A percentile compares a stretch with the other conserved stretches of the same genome.
These are phyloP conservation scores for Backusella luteola DNA, from an alignment of 192 early-diverging fungal genomes.

Conservation along the genomic window DNA sequence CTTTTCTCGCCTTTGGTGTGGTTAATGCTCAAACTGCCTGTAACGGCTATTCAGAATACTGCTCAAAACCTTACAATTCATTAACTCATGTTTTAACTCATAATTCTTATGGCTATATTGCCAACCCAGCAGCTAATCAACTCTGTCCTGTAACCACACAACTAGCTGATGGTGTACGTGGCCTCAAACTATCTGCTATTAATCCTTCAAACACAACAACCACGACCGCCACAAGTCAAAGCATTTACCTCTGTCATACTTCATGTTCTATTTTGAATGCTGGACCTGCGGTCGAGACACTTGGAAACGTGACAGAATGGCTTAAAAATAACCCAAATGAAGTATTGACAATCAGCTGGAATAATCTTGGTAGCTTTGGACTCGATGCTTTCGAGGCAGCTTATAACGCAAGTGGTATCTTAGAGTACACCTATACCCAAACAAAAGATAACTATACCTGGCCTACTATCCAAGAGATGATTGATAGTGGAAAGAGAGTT, in stretches of 20 bases:
- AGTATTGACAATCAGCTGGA: conserved; percentile 75
- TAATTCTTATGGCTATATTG: conserved; percentile 63
- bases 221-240: conserved; percentile 12
- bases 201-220: conserved; percentile 26
- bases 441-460: conserved; percentile 44
- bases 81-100: conserved; percentile 72
- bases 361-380: conserved; percentile 56
- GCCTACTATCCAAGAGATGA: conserved; percentile 70
- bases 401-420: conserved; percentile 47
- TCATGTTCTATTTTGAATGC: conserved; percentile 61
- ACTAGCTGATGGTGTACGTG: conserved; percentile 71
- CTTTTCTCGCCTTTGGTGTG: background rate
- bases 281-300: conserved; percentile 52
- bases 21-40: conserved; percentile 43
- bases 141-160: conserved; percentile 59
- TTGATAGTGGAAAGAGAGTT: conserved; percentile 60
- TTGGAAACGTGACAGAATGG: conserved; percentile 56
- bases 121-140: conserved; percentile 66
- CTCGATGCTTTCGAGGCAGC: conserved; percentile 46
- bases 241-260: conserved; percentile 65
- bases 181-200: conserved; percentile 66
- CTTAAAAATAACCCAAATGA: conserved; percentile 67
- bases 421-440: conserved; percentile 53
- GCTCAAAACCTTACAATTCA: conserved; percentile 57
- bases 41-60: conserved; percentile 69